Evolutionary conservation across 2,329 filamentous ascomycete genomes (phyloP).

Genomic region (Nigrograna mackinnonii): DNA sequence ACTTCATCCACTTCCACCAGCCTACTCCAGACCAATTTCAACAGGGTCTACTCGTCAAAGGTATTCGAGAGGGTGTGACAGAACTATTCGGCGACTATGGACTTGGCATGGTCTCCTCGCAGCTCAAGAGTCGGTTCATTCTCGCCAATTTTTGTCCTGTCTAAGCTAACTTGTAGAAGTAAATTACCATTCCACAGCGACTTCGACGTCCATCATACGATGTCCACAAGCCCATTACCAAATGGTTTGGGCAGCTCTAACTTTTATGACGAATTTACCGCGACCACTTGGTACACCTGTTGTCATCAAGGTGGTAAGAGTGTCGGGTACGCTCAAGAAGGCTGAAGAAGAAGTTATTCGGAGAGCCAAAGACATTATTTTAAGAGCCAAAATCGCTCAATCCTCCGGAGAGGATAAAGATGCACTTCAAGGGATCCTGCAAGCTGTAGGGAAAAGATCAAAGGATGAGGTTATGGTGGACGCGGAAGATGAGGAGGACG

Average conservation of each 20-base stretch:
- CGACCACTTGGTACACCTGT: constrained; percentile 65
- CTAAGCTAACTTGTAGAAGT: constrained; percentile 56
- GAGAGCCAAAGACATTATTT: constrained; percentile 72
- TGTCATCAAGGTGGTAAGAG: constrained; percentile 80
- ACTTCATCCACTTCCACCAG: constrained; percentile 73
- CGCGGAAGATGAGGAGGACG: constrained; percentile 11
- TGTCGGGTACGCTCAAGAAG: constrained; percentile 92
- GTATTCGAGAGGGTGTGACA: constrained; percentile 54
- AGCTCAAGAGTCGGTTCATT: constrained; percentile 64
- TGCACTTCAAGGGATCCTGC: constrained; percentile 24
- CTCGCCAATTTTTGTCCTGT: background rate
- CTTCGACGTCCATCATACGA: constrained; percentile 88
- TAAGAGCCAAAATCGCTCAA: constrained; percentile 61
- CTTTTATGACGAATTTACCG: constrained; percentile 74
- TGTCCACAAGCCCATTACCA: constrained; percentile 82
- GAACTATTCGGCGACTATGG: constrained; percentile 76
- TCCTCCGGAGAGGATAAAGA: constrained; percentile 4
- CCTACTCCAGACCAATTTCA: constrained; percentile 77
- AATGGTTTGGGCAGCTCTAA: constrained; percentile 87
- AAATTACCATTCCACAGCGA: constrained; percentile 91
- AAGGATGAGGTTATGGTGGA: constrained; percentile 18
- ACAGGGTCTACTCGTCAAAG: constrained; percentile 65
- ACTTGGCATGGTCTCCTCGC: constrained; percentile 70
- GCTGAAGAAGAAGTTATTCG: constrained; percentile 87
- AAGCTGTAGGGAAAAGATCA: constrained; percentile 23